Evolutionary conservation across 2,329 filamentous ascomycete genomes (phyloP), one percentile per base, ranked within the genome.

Genomic region (Talaromyces sp.): DNA sequence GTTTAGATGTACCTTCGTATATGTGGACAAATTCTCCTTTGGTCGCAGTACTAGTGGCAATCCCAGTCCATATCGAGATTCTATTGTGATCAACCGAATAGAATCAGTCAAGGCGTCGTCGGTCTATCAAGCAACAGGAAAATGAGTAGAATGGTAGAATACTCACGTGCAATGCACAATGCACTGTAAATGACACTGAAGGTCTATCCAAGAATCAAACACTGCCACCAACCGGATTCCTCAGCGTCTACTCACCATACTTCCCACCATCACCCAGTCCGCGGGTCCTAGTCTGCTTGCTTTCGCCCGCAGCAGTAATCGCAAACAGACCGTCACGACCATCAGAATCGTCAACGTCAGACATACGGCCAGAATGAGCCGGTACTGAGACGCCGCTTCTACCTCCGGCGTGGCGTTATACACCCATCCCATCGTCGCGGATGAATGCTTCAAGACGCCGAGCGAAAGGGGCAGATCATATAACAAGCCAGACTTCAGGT

Each of bases 51-150:
- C 56, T 7, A 82, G 49, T 0, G 80, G 77, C 2, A 83, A 65
- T 1, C 81, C 81, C 2, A 83, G 70, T 16, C 81, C 80, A 54
- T 79, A 83, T 65, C 76, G 75, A 3, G 80, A 82, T 68, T 83
- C 79, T 81, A 56, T n/a, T 7, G 24, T 9, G 24, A 27, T 4
- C 5, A 27, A 4, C n/a, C 8, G 10, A 11, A 47, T 32, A 37
- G 16, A n/a, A n/a, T n/a, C 10, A 42, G 16, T n/a, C 24, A 7
- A 39, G 9, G n/a, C n/a, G n/a, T n/a, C n/a, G n/a, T n/a, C n/a
- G 33, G 13, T 35, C 14, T 2, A 16, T 6, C 10, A 10, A 9
- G 13, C 19, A 19, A 10, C n/a, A 4, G 24, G 9, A 4, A 27
- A 27, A 5, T 27, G 24, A 27, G 24, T 27, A 27, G 2, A 14